A percentile compares a stretch with the other conserved stretches of the same genome.
Conservation (phyloP, 768 basidiomycete genomes). For the Leccinum disarticulatum region DNA sequence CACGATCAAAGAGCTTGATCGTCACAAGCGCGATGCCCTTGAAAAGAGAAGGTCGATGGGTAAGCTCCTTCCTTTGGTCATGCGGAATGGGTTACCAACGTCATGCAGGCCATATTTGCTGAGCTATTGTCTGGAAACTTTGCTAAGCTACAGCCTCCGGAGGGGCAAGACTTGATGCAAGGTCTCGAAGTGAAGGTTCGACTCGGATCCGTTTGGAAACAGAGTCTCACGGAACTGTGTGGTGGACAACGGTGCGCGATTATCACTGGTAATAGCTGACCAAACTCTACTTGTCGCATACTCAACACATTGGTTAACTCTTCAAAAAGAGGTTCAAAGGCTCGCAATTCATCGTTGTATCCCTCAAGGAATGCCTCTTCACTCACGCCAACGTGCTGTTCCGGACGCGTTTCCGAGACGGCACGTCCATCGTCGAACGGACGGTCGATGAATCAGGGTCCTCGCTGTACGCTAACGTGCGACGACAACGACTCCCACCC, state of each 20-base stretch:
- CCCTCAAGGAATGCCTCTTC: slow-evolving; percentile 94
- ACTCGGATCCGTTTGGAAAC: slow-evolving; percentile 96
- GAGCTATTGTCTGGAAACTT: slow-evolving; percentile 96
- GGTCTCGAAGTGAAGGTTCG: slow-evolving; percentile 97
- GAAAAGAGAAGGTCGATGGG: no score
- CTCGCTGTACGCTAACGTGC: slow-evolving; percentile 32
- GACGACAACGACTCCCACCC: no score
- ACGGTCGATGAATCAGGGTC: slow-evolving; percentile 67
- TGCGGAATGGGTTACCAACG: no score
- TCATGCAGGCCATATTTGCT: slow-evolving; percentile 17
- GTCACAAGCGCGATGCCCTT: no score
- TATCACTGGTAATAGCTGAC: background rate
- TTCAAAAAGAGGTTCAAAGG: slow-evolving; percentile 98
- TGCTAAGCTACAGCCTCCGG: slow-evolving; percentile 91
- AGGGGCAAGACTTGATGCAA: slow-evolving; percentile 89
- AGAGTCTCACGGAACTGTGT: slow-evolving; percentile 93
- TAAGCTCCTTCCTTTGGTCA: no score
- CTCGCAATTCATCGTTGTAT: slow-evolving; percentile 97
- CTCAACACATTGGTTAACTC: slow-evolving; percentile 97
- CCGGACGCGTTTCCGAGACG: slow-evolving; percentile 89
- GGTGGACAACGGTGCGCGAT: slow-evolving; percentile 86
- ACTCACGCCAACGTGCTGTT: slow-evolving; percentile 97
- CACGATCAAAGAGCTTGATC: no score
- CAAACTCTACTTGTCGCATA: slow-evolving; percentile 72
- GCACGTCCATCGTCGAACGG: slow-evolving; percentile 87